phyloP scores from a whole-genome alignment of 2,329 filamentous ascomycete species.

The Orbilia blumenaviensis region DNA sequence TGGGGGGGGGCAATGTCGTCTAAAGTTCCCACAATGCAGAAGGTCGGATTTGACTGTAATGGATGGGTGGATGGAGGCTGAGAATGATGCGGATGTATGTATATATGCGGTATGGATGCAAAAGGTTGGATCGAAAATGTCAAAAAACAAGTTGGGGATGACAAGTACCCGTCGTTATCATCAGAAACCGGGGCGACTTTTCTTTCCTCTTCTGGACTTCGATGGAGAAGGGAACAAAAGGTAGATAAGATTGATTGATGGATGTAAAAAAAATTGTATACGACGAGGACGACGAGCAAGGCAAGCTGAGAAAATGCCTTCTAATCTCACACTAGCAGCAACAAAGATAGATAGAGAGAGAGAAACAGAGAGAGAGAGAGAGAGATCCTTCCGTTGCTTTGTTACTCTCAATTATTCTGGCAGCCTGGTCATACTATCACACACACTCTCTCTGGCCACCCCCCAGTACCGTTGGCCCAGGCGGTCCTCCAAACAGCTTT shows the following conservation, averaged over 20 bases:
- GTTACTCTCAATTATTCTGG: constrained; percentile 46
- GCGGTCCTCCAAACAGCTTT: constrained; percentile 13
- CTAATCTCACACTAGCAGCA: constrained; percentile 33
- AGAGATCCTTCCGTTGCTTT: constrained; percentile 39
- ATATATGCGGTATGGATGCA: neutral
- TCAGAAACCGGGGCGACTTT: neutral
- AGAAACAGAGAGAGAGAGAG: neutral
- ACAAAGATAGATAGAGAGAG: neutral
- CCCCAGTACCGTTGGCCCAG: constrained; percentile 29
- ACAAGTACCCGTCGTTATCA: constrained; percentile 38
- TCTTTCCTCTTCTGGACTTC: neutral
- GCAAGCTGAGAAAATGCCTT: constrained; percentile 15
- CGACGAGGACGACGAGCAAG: constrained; percentile 6
- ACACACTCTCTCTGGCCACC: constrained; percentile 24
- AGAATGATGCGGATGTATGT: constrained; percentile 9
- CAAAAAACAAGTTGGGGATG: constrained; percentile 30
- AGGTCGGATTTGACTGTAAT: constrained; percentile 13
- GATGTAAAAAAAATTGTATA: neutral
- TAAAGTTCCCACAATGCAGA: constrained; percentile 36
- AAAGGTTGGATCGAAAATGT: constrained; percentile 9
- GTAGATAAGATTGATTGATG: constrained; percentile 1
- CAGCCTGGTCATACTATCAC: constrained; percentile 53
- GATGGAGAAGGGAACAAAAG: no score
- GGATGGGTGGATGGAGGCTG: constrained; percentile 14
- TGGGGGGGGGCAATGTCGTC: constrained; percentile 24